These are phyloP conservation scores for Phialemoniopsis sp. DNA, from an alignment of 2,329 filamentous ascomycete species.

Conservation along the genomic window DNA sequence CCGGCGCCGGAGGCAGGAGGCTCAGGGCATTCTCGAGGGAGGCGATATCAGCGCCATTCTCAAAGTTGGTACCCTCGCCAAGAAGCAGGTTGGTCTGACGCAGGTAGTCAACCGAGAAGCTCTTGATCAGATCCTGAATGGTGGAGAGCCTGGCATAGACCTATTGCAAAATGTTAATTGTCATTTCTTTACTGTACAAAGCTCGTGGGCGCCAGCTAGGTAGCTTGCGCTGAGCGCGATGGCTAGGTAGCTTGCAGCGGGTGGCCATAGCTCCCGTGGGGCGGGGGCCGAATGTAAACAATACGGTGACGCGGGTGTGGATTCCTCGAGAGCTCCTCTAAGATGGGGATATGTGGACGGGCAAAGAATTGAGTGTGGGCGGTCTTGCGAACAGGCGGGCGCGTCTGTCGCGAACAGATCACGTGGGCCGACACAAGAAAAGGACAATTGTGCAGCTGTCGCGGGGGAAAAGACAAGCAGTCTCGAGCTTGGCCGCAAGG, in stretches of 20 bases:
- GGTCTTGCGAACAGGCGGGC: no score
- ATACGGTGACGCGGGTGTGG: slow-evolving; percentile 6
- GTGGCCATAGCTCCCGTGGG: slow-evolving; percentile 3
- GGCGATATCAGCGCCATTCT: slow-evolving; percentile 41
- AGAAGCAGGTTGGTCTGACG: slow-evolving; percentile 84
- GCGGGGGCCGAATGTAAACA: slow-evolving; percentile 13
- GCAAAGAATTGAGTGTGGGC: no score
- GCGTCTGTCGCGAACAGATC: no score
- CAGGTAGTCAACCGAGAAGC: slow-evolving; percentile 78
- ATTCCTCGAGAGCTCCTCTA: no score
- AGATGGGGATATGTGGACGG: no score
- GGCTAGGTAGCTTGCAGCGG: not conserved
- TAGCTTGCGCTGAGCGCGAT: not conserved
- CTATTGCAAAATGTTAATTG: slow-evolving; percentile 42
- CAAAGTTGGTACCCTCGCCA: slow-evolving; percentile 52
- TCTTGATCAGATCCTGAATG: slow-evolving; percentile 74
- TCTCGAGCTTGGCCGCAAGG: no score
- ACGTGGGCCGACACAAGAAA: not conserved
- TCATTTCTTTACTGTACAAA: not conserved
- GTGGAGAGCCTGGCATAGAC: slow-evolving; percentile 74
- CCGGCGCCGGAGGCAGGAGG: slow-evolving; percentile 35
- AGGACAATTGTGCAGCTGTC: not conserved
- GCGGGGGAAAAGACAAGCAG: not conserved
- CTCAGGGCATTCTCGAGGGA: slow-evolving; percentile 47
- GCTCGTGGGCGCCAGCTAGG: not conserved